Evolutionary conservation across 2,329 filamentous ascomycete species (phyloP).

Genomic region (Lecanicillium sp.): DNA sequence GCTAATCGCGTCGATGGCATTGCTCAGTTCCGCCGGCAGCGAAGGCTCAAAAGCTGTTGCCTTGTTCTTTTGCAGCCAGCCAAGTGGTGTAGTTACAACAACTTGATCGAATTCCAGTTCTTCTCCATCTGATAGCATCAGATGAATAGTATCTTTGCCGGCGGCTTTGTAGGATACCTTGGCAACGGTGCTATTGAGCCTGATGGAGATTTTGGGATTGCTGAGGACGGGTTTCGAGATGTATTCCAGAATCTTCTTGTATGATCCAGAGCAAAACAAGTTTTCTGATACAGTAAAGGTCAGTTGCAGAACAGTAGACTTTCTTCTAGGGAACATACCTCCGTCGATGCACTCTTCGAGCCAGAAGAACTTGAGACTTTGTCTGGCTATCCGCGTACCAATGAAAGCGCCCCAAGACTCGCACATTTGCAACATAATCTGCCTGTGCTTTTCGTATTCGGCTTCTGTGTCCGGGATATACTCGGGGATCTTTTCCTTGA

Average conservation of each 20-base stretch:
- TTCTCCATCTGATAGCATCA: slow-evolving; percentile 38
- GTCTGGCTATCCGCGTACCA: slow-evolving; percentile 53
- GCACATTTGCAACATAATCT: slow-evolving; percentile 42
- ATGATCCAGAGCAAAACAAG: slow-evolving; percentile 52
- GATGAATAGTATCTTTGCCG: slow-evolving; percentile 26
- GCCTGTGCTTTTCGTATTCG: slow-evolving; percentile 31
- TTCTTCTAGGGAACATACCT: slow-evolving; percentile 25
- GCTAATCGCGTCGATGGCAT: slow-evolving; percentile 56
- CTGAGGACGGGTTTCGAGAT: slow-evolving; percentile 51
- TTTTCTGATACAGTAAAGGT: slow-evolving; percentile 36
- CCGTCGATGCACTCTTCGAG: slow-evolving; percentile 72
- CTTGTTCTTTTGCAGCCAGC: slow-evolving; percentile 57
- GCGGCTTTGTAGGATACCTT: slow-evolving; percentile 28
- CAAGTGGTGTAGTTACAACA: slow-evolving; percentile 60
- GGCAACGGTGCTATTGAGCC: slow-evolving; percentile 37
- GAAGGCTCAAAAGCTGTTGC: slow-evolving; percentile 49
- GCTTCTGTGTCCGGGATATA: slow-evolving; percentile 38
- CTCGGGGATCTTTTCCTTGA: slow-evolving; percentile 33
- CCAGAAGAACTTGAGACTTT: slow-evolving; percentile 72
- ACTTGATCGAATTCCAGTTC: slow-evolving; percentile 55
- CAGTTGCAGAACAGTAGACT: no score
- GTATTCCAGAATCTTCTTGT: slow-evolving; percentile 47
- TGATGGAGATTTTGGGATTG: slow-evolving; percentile 40
- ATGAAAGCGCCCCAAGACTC: slow-evolving; percentile 67
- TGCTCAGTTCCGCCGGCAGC: slow-evolving; percentile 47